A percentile compares a stretch with the other conserved stretches of the same genome.
Conservation (phyloP, 768 basidiomycete genomes). For the Filobasidium wieringae region DNA sequence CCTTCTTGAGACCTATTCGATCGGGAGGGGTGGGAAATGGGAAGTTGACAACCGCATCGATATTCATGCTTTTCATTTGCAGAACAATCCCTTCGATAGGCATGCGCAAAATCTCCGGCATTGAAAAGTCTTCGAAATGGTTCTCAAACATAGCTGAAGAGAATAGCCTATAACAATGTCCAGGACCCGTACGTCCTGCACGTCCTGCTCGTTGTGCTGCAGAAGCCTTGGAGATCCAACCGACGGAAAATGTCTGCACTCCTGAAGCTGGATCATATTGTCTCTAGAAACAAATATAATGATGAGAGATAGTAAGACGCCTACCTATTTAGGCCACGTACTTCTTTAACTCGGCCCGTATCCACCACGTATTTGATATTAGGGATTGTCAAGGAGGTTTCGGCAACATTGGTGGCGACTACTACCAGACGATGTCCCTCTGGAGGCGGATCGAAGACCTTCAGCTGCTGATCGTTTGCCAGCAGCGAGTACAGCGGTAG, state of each 20-base stretch:
- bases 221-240: slow-evolving; percentile 91
- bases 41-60: slow-evolving; percentile 90
- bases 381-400: slow-evolving; percentile 93
- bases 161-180: slow-evolving; percentile 94
- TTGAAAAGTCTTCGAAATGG: slow-evolving; percentile 72
- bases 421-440: slow-evolving; percentile 72
- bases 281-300: slow-evolving; percentile 51
- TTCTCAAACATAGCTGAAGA: slow-evolving; percentile 90
- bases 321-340: slow-evolving; percentile 26
- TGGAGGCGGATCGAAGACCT: slow-evolving; percentile 77
- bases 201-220: slow-evolving; percentile 89
- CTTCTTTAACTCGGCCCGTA: slow-evolving; percentile 89
- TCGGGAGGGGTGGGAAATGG: slow-evolving; percentile 97
- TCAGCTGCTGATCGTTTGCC: slow-evolving; percentile 87
- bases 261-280: slow-evolving; percentile 68
- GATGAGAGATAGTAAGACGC: no score
- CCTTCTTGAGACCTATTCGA: slow-evolving; percentile 57
- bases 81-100: slow-evolving; percentile 93
- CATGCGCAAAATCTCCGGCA: slow-evolving; percentile 86
- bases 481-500: slow-evolving; percentile 88
- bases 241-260: slow-evolving; percentile 82
- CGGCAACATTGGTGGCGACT: slow-evolving; percentile 89
- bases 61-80: slow-evolving; percentile 99
- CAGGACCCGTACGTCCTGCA: slow-evolving; percentile 93
- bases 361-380: slow-evolving; percentile 97